Evolutionary conservation across 2,329 filamentous ascomycete genomes (phyloP), one percentile per base, ranked within the genome.

Genomic region (Thermothelomyces thermophilus): DNA sequence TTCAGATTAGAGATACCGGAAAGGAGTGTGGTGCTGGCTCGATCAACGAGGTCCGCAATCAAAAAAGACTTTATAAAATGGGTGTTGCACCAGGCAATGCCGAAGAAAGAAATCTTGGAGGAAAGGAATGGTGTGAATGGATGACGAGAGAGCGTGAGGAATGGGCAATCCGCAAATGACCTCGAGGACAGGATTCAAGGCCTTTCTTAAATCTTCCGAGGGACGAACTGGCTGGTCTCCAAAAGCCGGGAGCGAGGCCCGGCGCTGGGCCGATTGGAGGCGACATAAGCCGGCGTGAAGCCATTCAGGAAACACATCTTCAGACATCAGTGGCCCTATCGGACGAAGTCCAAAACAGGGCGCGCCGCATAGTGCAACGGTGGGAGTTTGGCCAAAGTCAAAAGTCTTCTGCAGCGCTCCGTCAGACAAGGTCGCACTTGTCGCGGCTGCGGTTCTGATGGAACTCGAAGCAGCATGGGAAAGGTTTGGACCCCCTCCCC

Each of bases 21-120:
- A 58, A 60, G 44, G 54, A 57, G 60, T 61, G 50, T 57, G 48
- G 51, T 51, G 48, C 42, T 44, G 24, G 37, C 51, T 59, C 52
- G 56, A 53, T 59, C 56, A 60, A 57, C 59, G 58, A 63, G 57
- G 48, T 56, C 46, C 50, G 41, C 39, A 26, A 45, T 48, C 43
- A 53, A 47, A 50, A 57, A 60, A 42, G 54, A 55, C 60, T 61
- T 48, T 57, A 56, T 63, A 54, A 62, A 64, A 64, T 67, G 62
- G 56, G 62, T 66, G 63, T 60, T 72, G 70, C 70, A 61, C 70
- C 70, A 68, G 70, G 70, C 70, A 64, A 62, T 63, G 60, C 57
- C 60, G 50, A 54, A 52, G 58, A 54, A 50, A 45, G 56, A 56
- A 54, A 65, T 65, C 68, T 66, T 62, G 54, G 9, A 26, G 9